Base-by-base conservation (phyloP, 2,329 filamentous ascomycete genomes). In the Thielaviopsis musarum region DNA sequence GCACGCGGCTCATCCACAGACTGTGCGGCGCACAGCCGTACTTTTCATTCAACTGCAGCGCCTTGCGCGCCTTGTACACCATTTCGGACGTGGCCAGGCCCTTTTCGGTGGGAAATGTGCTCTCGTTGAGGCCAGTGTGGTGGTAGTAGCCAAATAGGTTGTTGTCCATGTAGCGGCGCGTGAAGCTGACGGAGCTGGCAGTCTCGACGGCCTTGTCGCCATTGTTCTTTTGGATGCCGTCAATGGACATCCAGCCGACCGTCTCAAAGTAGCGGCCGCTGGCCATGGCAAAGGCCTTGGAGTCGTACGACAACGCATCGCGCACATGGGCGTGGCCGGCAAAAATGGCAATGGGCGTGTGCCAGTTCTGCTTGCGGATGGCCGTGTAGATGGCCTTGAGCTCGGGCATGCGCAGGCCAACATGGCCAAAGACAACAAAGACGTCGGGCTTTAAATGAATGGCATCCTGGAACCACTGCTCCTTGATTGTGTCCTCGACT, bases 221-320 rank as follows among this genome's bases (percentile, higher is more conserved):
- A 13, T 66, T 67, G 12, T 53, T 21, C 62, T 69, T 70, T 64
- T 73, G 74, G 59, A 80, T 65, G 34, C 88, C 88, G 60, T 85
- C 78, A 53, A 96, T 82, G 0, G 90, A 95, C 80, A 93, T 83
- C 79, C 93, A 97, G 1, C 91, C 91, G 56, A 97, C 84, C 0
- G 91, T 96, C 73, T 97, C 91, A 75, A 96, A 86, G 70, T 96
- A 97, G 0, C 91, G 81, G 3, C 91, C 91, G 65, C 88, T 93
- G 49, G 90, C 90, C 5, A 97, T 75, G 0, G 85, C 91, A 63
- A 87, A 84, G 0, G 91, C 82, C 58, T 82, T 84, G 48, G 79
- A 78, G 69, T 96, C 91, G 66, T 88, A 96, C 62, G 79, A 81
- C 49, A 81, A 81, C 65, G 88, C 88, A 68, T 96, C 90, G 9